Conservation (phyloP, 768 basidiomycete genomes). For the Suillus paluster region DNA sequence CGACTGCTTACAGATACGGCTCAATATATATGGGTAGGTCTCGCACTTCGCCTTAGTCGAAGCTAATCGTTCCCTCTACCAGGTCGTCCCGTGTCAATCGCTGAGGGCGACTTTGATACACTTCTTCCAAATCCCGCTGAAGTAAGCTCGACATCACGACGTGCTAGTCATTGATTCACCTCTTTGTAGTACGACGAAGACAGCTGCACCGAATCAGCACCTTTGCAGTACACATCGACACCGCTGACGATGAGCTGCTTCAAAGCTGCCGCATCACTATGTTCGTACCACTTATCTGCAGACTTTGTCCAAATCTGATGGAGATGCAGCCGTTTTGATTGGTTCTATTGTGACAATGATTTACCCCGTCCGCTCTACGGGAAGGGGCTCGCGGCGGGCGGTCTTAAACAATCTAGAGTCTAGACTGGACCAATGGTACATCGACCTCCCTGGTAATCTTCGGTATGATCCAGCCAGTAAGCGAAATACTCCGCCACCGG, state of each 20-base stretch:
- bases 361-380: slow-evolving; percentile 65
- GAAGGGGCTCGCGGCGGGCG: slow-evolving; percentile 51
- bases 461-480: slow-evolving; percentile 61
- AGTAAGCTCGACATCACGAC: slow-evolving; percentile 38
- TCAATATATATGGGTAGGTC: slow-evolving; percentile 73
- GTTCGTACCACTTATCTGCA: slow-evolving; percentile 42
- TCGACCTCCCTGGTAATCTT: slow-evolving; percentile 66
- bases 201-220: slow-evolving; percentile 40
- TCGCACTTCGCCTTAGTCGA: neutral
- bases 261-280: slow-evolving; percentile 58
- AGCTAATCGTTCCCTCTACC: slow-evolving; percentile 16
- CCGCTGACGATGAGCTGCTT: slow-evolving; percentile 59
- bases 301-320: slow-evolving; percentile 3
- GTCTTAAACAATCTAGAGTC: slow-evolving; percentile 62
- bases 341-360: slow-evolving; percentile 69
- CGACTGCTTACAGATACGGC: slow-evolving; percentile 52
- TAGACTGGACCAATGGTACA: slow-evolving; percentile 75
- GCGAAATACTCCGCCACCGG: slow-evolving; percentile 59
- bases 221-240: slow-evolving; percentile 43
- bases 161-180: slow-evolving; percentile 14
- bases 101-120: slow-evolving; percentile 72
- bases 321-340: slow-evolving; percentile 62
- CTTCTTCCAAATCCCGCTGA: slow-evolving; percentile 59
- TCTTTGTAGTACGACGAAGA: slow-evolving; percentile 59
- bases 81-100: slow-evolving; percentile 72